These are phyloP conservation scores for Speleostelium caveatum DNA, from an alignment of 78 protist genomes.

Conservation along the genomic window DNA sequence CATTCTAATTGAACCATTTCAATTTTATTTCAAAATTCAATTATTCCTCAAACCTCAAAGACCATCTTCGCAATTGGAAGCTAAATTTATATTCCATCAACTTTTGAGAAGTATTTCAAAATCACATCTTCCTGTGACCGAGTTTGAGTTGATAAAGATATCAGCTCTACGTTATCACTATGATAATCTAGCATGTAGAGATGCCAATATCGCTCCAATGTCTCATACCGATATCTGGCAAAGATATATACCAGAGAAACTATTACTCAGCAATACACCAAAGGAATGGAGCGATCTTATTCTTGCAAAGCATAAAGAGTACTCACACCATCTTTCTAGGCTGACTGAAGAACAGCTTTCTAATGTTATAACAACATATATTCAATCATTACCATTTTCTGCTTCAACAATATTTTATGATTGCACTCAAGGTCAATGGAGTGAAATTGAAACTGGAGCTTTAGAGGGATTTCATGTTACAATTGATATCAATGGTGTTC, in stretches of 20 bases:
- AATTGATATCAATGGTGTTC: conserved; percentile 59
- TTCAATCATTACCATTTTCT: conserved; percentile 50
- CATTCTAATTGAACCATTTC: conserved; percentile 47
- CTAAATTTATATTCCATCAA: conserved; percentile 29
- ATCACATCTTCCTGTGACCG: conserved; percentile 19
- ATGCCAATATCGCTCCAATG: not conserved
- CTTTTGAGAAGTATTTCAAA: conserved; percentile 15
- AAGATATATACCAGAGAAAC: conserved; percentile 62
- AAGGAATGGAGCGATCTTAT: conserved; percentile 49
- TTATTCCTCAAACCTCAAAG: conserved; percentile 39
- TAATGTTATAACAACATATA: conserved; percentile 11
- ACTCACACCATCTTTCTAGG: not conserved
- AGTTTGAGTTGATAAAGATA: conserved; percentile 7
- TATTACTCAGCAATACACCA: not conserved
- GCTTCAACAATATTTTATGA: conserved; percentile 46
- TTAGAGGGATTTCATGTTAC: conserved; percentile 49
- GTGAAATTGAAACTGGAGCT: conserved; percentile 67
- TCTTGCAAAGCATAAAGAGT: conserved; percentile 10
- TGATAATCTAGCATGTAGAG: conserved; percentile 11
- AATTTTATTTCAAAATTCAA: conserved; percentile 64
- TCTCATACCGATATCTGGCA: conserved; percentile 48
- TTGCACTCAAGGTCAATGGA: conserved; percentile 47
- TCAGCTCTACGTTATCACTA: conserved; percentile 46
- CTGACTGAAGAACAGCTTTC: conserved; percentile 8
- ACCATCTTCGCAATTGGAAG: conserved; percentile 15